Conservation (phyloP, 1,284 basidiomycete genomes). For the Ganoderma lucidum region DNA sequence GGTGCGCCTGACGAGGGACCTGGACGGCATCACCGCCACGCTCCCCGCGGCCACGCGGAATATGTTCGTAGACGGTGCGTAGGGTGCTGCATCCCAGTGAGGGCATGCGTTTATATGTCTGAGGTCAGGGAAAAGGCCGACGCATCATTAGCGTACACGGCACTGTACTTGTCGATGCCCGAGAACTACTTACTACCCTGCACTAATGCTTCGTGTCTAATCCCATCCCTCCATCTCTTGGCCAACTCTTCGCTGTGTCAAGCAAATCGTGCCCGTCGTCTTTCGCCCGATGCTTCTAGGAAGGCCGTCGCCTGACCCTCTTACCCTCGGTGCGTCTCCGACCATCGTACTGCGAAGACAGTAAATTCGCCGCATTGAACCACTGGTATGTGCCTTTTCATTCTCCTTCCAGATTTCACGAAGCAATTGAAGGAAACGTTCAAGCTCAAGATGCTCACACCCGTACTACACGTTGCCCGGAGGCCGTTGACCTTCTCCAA, state of each 20-base stretch:
- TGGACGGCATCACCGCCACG: slow-evolving; percentile 89
- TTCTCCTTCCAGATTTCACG: not conserved
- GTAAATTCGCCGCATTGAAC: not conserved
- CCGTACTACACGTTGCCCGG: not conserved
- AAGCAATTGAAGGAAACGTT: slow-evolving; percentile 2
- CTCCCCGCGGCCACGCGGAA: slow-evolving; percentile 95
- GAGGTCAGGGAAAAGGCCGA: slow-evolving; percentile 52
- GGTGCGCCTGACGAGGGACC: slow-evolving; percentile 81
- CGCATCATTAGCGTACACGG: slow-evolving; percentile 49
- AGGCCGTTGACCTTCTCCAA: slow-evolving; percentile 24
- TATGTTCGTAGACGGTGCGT: slow-evolving; percentile 93
- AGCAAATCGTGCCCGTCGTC: not conserved
- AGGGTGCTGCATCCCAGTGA: no score
- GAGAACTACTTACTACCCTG: not conserved
- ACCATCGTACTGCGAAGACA: not conserved
- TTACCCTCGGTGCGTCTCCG: not conserved
- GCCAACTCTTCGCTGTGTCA: not conserved
- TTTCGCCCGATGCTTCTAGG: not conserved
- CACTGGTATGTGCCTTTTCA: not conserved
- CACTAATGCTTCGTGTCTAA: slow-evolving; percentile 1
- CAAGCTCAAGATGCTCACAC: slow-evolving; percentile 5
- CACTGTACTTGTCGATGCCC: not conserved
- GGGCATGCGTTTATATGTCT: not conserved
- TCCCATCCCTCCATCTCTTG: not conserved
- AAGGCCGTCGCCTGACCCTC: not conserved